Base-by-base conservation (phyloP, 164 flowering plant species). In the Chloranthus sessilifolius region DNA sequence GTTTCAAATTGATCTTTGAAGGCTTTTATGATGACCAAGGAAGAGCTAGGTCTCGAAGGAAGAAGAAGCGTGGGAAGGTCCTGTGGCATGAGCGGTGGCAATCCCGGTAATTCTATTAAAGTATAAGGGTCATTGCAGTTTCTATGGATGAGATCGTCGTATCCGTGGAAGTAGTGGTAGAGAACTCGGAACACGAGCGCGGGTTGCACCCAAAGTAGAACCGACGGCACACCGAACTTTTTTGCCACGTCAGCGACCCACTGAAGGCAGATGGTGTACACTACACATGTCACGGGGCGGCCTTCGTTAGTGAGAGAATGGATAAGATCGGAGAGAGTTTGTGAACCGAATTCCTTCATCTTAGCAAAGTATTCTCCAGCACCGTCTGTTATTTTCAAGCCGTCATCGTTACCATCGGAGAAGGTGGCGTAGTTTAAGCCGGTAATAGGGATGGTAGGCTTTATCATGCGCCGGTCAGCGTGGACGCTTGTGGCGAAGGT, bases 161-260 rank as follows among this genome's bases (percentile, higher is more conserved):
- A 14, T 25, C 42, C 38, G n/a, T 58, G 48, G 51, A 52, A 65
- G 47, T 62, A 69, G 14, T 55, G 42, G 37, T 63, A 62, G 39
- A 62, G 72, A 17, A 78, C 50, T 20, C 22, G 52, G 11, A 74
- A 52, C 0, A 64, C 55, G 0, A 56, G 37, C 6, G 77, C 72
- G 1, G 70, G 52, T 36, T 78, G 80, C 8, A 71, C 68, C 66
- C 67, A 71, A 0, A 75, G 51, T 5, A 75, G 52, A 14, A 63
- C 66, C 0, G 74, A 56, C 0, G 72, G 77, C 17, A 70, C 11
- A 17, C 43, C 46, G 5, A 51, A 21, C 3, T 59, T 34, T 7
- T 61, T 55, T 33, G 75, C 82, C 34, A 72, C 68, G 12, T 35
- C 56, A 6, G 68, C 62, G 7, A 51, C 69, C 82, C 82, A 77